Percentiles rank a stretch among this genome's conserved stretches.
Evolutionary conservation across 192 early-diverging fungal genomes (phyloP).

Genomic region (Rhizoclosmatium sp.): DNA sequence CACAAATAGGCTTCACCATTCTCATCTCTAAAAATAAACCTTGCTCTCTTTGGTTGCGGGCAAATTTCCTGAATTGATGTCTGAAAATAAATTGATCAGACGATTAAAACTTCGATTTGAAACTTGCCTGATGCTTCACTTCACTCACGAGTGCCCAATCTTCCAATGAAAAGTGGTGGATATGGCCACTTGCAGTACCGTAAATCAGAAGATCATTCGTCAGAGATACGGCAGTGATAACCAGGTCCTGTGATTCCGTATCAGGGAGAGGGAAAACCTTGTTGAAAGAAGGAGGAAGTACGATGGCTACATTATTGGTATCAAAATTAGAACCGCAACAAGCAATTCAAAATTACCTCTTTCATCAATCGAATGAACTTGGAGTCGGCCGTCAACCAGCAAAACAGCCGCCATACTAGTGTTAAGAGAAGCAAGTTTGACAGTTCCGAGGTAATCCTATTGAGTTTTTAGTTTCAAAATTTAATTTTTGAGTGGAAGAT

Average conservation of each 20-base stretch:
- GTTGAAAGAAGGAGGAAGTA: constrained; percentile 29
- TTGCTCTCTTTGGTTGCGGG: constrained; percentile 46
- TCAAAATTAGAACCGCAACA: not conserved
- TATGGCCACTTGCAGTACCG: constrained; percentile 41
- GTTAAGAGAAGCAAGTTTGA: constrained; percentile 47
- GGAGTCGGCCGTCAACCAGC: constrained; percentile 47
- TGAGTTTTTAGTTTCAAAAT: not conserved
- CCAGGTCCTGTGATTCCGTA: constrained; percentile 16
- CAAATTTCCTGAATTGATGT: constrained; percentile 46
- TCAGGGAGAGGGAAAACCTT: constrained; percentile 48
- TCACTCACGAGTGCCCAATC: constrained; percentile 56
- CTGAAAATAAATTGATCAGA: constrained; percentile 24
- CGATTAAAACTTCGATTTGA: not conserved
- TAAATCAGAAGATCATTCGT: constrained; percentile 54
- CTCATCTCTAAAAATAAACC: constrained; percentile 53
- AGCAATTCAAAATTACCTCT: not conserved
- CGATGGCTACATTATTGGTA: constrained; percentile 6
- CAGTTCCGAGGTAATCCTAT: constrained; percentile 44
- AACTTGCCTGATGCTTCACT: constrained; percentile 50
- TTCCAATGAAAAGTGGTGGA: constrained; percentile 50
- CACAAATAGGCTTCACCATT: constrained; percentile 48
- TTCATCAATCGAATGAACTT: constrained; percentile 54
- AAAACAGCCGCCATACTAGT: constrained; percentile 42
- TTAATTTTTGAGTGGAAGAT: too few relatives aligned
- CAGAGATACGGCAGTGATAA: constrained; percentile 38